These are phyloP conservation scores for Oryza glumipatula DNA, from an alignment of 176 grass and related monocot genomes.

Conservation along the genomic window DNA sequence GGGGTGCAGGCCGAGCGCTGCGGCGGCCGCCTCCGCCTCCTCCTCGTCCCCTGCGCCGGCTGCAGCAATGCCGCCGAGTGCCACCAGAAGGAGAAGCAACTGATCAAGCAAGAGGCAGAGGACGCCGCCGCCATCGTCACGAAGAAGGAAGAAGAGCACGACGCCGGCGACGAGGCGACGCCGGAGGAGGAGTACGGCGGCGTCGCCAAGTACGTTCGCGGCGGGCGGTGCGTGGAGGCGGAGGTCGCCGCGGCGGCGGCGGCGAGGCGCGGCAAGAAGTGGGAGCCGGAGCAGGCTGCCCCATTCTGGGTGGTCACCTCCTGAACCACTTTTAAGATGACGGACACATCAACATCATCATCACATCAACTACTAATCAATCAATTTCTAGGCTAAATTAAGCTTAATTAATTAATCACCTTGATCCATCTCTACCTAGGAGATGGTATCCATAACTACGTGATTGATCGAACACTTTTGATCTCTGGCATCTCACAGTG, in stretches of 20 bases:
- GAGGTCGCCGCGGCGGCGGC: conserved; percentile 23
- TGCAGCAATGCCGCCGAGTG: conserved; percentile 14
- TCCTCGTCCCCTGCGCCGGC: conserved; percentile 6
- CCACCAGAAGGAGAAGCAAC: conserved; percentile 16
- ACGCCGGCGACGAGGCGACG: not conserved
- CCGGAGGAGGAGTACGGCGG: conserved; percentile 1
- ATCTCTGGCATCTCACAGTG: not conserved
- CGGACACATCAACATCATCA: not conserved
- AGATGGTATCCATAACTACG: not conserved
- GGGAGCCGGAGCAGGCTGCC: conserved; percentile 29
- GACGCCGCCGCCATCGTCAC: not conserved
- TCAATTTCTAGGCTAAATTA: not conserved
- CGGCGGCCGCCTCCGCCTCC: conserved; percentile 66
- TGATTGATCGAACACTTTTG: not conserved
- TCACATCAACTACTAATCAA: not conserved
- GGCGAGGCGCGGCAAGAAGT: conserved; percentile 26
- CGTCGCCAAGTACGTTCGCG: conserved; percentile 45
- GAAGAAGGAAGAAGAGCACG: not conserved
- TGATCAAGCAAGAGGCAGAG: conserved; percentile 2
- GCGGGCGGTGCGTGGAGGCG: conserved; percentile 45
- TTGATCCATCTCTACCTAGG: conserved; percentile 8
- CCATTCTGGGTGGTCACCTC: conserved; percentile 28
- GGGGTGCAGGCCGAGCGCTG: conserved; percentile 59
- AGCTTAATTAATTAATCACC: not conserved
- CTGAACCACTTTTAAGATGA: not conserved